A percentile compares a stretch with the other conserved stretches of the same genome.
Evolutionary conservation across 2,329 filamentous ascomycete species (phyloP).

Genomic region (Penicillium brevicompactum): DNA sequence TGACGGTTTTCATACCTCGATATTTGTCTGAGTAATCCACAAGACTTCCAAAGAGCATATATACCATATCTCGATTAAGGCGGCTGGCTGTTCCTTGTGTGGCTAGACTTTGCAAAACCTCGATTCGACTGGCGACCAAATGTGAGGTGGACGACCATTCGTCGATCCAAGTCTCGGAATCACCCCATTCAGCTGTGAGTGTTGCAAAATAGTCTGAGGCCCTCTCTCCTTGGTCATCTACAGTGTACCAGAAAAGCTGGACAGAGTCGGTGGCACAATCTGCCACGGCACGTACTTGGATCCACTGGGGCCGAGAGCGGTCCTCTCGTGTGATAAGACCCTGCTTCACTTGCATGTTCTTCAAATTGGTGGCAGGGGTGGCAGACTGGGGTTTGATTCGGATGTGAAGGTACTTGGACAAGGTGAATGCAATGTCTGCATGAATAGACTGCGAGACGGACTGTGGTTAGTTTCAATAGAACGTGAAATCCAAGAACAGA

Average conservation of each 20-base stretch:
- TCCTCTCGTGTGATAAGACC: constrained; percentile 14
- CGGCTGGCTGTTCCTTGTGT: constrained; percentile 27
- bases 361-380: not conserved
- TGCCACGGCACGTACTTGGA: not conserved
- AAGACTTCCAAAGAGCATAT: constrained; percentile 33
- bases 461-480: not conserved
- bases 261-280: not conserved
- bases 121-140: constrained; percentile 25
- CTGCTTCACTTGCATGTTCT: not conserved
- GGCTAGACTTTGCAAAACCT: constrained; percentile 26
- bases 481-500: not conserved
- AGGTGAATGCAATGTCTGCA: constrained; percentile 29
- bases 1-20: constrained; percentile 33
- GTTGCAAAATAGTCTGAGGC: not conserved
- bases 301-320: constrained; percentile 13
- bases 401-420: not conserved
- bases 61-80: constrained; percentile 35
- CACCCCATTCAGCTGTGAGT: constrained; percentile 10
- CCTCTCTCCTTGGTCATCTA: not conserved
- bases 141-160: constrained; percentile 24
- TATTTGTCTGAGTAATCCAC: constrained; percentile 33
- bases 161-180: constrained; percentile 16
- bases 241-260: not conserved
- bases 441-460: constrained; percentile 15
- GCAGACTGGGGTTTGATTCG: not conserved